phyloP scores from a whole-genome alignment of 331 rosid species.

The Cydonia oblonga region DNA sequence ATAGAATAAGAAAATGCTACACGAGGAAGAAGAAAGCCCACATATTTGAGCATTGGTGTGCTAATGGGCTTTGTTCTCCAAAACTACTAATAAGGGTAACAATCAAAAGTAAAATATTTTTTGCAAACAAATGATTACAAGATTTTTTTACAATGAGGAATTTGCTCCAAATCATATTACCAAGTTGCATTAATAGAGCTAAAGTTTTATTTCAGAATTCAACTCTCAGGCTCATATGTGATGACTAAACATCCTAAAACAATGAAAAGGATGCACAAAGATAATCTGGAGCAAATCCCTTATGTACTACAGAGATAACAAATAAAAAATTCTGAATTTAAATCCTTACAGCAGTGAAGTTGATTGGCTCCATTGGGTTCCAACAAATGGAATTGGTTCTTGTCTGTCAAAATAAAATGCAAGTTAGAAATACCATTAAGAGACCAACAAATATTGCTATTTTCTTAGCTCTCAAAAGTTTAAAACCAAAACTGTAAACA shows the following conservation, averaged over 20 bases:
- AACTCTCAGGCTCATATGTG: neutral
- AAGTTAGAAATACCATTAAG: conserved; percentile 22
- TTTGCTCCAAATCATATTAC: neutral
- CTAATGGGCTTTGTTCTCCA: too few species aligned
- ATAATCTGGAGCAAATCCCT: neutral
- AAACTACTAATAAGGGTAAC: neutral
- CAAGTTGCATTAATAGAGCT: neutral
- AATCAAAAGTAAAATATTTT: neutral
- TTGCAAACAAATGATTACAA: neutral
- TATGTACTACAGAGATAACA: neutral
- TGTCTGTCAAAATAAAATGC: conserved; percentile 46
- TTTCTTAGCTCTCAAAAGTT: neutral
- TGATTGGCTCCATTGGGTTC: conserved; percentile 98
- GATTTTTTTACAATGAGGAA: neutral
- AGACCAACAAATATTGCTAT: neutral
- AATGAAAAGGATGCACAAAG: neutral
- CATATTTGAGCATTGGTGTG: neutral
- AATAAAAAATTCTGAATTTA: neutral
- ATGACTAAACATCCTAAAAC: neutral
- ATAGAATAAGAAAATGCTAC: neutral
- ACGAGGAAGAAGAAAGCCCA: neutral
- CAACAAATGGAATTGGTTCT: conserved; percentile 75
- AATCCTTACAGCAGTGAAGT: conserved; percentile 83
- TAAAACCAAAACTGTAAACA: neutral
- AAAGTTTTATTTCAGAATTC: neutral